A percentile compares a stretch with the other conserved stretches of the same genome.
These are phyloP conservation scores for Yamadazyma insecticola DNA, from an alignment of 805 yeast species.

Conservation along the genomic window DNA sequence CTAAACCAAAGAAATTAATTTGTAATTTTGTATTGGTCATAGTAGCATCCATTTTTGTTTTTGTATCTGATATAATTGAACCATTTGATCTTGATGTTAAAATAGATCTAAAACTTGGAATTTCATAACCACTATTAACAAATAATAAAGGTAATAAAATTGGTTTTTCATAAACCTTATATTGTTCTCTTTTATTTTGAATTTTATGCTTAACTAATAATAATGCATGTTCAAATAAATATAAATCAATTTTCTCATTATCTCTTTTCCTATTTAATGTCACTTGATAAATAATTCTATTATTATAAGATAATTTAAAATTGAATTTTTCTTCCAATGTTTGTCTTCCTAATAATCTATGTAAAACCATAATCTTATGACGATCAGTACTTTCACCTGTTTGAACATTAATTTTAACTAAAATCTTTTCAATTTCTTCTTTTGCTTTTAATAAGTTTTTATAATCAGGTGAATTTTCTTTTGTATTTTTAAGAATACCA, in stretches of 20 bases:
- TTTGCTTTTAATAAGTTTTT: slow-evolving; percentile 67
- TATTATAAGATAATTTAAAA: slow-evolving; percentile 76
- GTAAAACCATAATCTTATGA: slow-evolving; percentile 78
- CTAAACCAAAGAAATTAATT: slow-evolving; percentile 49
- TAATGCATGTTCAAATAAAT: slow-evolving; percentile 82
- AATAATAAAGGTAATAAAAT: slow-evolving; percentile 74
- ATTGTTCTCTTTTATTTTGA: slow-evolving; percentile 85
- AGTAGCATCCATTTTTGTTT: slow-evolving; percentile 16
- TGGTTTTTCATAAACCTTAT: slow-evolving; percentile 86
- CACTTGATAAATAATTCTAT: slow-evolving; percentile 77
- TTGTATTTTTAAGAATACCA: slow-evolving; percentile 79
- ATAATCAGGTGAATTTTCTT: slow-evolving; percentile 69
- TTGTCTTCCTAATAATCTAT: slow-evolving; percentile 54
- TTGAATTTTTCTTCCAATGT: slow-evolving; percentile 83
- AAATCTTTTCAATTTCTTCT: slow-evolving; percentile 67
- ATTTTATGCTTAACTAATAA: slow-evolving; percentile 81
- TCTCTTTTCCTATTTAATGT: slow-evolving; percentile 64
- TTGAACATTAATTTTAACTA: slow-evolving; percentile 76
- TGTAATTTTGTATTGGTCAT: slow-evolving; percentile 38
- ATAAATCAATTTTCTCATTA: slow-evolving; percentile 78
- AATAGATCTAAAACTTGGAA: slow-evolving; percentile 53
- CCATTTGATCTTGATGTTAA: slow-evolving; percentile 31
- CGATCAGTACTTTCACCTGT: slow-evolving; percentile 93
- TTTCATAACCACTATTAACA: slow-evolving; percentile 73
- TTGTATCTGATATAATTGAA: slow-evolving; percentile 34